Evolutionary conservation across 106 monocot genomes (phyloP), one percentile per base, ranked within the genome.

Genomic region (Acanthochlamys bracteata): DNA sequence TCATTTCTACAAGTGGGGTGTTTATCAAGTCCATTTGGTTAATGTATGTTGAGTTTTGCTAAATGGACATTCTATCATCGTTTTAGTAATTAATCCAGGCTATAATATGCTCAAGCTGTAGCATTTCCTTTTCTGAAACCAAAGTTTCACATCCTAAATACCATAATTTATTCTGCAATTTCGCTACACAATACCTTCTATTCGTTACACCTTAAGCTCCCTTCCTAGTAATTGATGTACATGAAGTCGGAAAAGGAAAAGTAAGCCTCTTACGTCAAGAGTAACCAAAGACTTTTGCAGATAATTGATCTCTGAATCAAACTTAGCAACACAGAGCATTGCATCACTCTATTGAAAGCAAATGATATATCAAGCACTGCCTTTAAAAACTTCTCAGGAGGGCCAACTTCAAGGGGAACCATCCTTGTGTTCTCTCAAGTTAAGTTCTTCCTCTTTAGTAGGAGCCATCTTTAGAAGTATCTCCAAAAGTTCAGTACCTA

Each of bases 391-490:
- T 78, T 90, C 57, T 90, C 95, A 14, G 95, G 84, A 0, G 84
- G 73, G 27, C 87, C 84, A 27, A 96, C 82, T 70, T 87, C 87
- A 42, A 75, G 78, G 75, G 16, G 84, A 88, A 14, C 75, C 81
- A 57, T 90, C 90, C 53, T 70, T 76, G 76, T 71, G 68, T 40
- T 69, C 78, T 80, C 78, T 90, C 57, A 96, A 59, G 73, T 82
- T 96, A 16, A 74, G 43, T 62, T 96, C 95, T 69, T 96, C 95
- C 65, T 90, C 95, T 72, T 80, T 80, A 65, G 14, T 96, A 61
- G 95, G 95, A 53, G 82, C 95, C 90, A 96, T 96, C 71, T 85
- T 96, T 42, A 87, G 72, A 22, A 96, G 61, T 9, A 80, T 96
- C 66, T 96, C 96, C 82, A 90, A 49, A 25, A 96, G 80, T 25